Evolutionary conservation across 139 green algal species (phyloP).

Genomic region (Limnomonas spitsbergensis): DNA sequence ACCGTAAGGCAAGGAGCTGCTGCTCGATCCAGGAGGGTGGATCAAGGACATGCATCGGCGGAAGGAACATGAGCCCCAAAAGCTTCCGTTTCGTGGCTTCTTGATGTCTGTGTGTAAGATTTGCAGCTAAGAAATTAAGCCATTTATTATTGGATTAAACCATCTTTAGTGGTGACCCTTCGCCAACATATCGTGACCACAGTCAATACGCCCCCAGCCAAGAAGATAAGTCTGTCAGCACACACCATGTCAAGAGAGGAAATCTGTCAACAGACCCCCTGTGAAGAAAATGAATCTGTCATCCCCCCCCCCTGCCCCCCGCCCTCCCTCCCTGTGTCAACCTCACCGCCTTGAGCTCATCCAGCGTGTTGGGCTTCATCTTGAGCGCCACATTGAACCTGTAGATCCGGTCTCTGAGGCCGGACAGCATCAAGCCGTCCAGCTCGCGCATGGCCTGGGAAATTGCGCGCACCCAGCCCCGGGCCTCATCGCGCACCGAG

Average conservation of each 20-base stretch:
- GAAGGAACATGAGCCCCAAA: too few relatives aligned
- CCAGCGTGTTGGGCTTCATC: slow-evolving; percentile 52
- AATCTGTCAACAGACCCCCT: too few relatives aligned
- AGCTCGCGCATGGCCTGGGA: slow-evolving; percentile 63
- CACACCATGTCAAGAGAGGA: too few relatives aligned
- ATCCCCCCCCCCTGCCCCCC: too few relatives aligned
- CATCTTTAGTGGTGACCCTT: too few relatives aligned
- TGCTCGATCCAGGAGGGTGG: not conserved
- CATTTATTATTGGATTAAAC: too few relatives aligned
- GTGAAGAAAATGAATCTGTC: slow-evolving; percentile 6
- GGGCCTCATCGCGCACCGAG: slow-evolving; percentile 68
- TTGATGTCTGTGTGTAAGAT: too few relatives aligned
- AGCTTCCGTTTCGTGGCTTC: too few relatives aligned
- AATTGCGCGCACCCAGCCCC: slow-evolving; percentile 69
- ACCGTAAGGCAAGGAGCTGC: not conserved
- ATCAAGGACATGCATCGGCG: slow-evolving; percentile 5
- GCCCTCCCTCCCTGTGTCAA: not conserved
- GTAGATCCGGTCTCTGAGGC: slow-evolving; percentile 32
- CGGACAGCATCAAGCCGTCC: slow-evolving; percentile 45
- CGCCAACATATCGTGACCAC: too few relatives aligned
- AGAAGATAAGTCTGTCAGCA: too few relatives aligned
- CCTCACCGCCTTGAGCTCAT: slow-evolving; percentile 67
- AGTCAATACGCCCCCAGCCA: too few relatives aligned
- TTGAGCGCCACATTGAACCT: not conserved
- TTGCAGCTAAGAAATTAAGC: too few relatives aligned